phyloP scores from a whole-genome alignment of 2,329 filamentous ascomycete genomes.

The Biscogniauxia sp. region DNA sequence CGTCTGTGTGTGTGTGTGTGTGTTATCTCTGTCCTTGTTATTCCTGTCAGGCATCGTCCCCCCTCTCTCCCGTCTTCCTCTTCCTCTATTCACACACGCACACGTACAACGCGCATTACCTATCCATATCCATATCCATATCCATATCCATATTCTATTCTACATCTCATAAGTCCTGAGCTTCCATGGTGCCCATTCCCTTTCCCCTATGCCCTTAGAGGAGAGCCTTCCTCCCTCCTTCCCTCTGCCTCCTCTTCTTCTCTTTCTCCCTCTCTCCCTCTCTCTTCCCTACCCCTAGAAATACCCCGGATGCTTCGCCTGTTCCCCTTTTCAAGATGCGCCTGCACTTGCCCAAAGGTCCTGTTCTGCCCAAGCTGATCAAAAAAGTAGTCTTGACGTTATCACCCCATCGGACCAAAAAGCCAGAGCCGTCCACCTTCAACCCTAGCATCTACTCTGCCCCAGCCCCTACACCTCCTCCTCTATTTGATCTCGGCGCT shows the following conservation, averaged over 20 bases:
- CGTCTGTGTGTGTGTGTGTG: too few species aligned
- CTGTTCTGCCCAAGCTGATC: constrained; percentile 24
- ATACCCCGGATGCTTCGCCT: background rate
- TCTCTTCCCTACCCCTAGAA: background rate
- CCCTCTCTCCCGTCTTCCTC: too few species aligned
- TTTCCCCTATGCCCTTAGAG: too few species aligned
- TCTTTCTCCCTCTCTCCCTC: too few species aligned
- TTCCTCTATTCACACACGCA: too few species aligned
- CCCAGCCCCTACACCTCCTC: constrained; percentile 2
- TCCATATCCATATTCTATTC: background rate
- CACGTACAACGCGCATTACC: background rate
- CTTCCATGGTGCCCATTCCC: too few species aligned
- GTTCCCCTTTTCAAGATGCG: constrained; percentile 16
- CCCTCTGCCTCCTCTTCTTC: too few species aligned
- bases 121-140: background rate
- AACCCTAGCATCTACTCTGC: constrained; percentile 5
- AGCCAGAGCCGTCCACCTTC: constrained; percentile 6
- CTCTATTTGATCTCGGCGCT: background rate
- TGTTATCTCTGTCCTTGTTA: too few species aligned
- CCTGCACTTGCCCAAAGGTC: constrained; percentile 11
- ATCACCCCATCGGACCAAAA: constrained; percentile 15
- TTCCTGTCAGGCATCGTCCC: too few species aligned
- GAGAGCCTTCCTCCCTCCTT: too few species aligned
- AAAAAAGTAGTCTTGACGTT: constrained; percentile 23
- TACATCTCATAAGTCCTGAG: too few species aligned